phyloP scores from a whole-genome alignment of 129 eudicot genomes.

The Lactuca sativa region DNA sequence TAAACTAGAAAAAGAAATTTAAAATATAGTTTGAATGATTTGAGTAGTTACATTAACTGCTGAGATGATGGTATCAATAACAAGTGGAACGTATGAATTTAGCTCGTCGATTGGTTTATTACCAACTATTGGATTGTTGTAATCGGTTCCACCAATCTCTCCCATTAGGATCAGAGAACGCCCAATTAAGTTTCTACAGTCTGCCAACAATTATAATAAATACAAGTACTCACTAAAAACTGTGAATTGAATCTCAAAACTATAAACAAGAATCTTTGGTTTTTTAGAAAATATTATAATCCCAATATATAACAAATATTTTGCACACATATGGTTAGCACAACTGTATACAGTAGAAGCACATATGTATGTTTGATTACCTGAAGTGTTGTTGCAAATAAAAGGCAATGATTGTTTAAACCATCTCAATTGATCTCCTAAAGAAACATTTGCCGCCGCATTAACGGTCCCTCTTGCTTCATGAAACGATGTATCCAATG shows the following conservation, averaged over 20 bases:
- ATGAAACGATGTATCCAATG: conserved; percentile 4
- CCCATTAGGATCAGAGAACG: too few relatives aligned
- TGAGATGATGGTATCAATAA: conserved; percentile 39
- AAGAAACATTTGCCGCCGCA: too few relatives aligned
- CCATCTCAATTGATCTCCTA: too few relatives aligned
- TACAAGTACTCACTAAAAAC: too few relatives aligned
- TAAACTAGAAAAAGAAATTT: too few relatives aligned
- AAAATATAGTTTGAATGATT: conserved; percentile 1
- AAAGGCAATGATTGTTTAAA: background rate
- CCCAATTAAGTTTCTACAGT: too few relatives aligned
- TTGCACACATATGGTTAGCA: background rate
- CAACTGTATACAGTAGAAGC: background rate
- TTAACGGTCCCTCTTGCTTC: too few relatives aligned
- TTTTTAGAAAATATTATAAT: background rate
- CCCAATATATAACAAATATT: too few relatives aligned
- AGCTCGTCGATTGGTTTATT: conserved; percentile 28
- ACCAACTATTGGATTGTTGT: conserved; percentile 35
- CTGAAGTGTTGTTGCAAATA: conserved; percentile 24
- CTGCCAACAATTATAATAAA: too few relatives aligned
- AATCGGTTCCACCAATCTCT: conserved; percentile 56
- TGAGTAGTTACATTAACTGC: conserved; percentile 35
- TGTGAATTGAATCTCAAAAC: too few relatives aligned
- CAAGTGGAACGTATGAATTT: conserved; percentile 29
- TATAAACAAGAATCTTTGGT: conserved; percentile 1
- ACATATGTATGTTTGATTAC: background rate